phyloP scores from a whole-genome alignment of 768 basidiomycete species.

The Paxillus ammoniavirescens region DNA sequence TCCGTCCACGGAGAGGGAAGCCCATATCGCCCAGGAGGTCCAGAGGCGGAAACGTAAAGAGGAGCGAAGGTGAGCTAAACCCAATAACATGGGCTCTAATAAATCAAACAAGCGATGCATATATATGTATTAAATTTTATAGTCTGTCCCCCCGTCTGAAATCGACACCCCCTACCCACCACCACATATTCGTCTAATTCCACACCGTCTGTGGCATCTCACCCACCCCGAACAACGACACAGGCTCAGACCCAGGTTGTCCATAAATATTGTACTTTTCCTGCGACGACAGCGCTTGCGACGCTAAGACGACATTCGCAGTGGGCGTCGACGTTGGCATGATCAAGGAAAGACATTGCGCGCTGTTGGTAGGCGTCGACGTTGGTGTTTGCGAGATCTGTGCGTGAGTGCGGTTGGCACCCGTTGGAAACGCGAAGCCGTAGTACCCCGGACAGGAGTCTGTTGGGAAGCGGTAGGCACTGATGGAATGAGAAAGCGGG shows the following conservation, averaged over 20 bases:
- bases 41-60: too few species aligned
- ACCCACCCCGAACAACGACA: conserved; percentile 11
- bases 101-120: too few species aligned
- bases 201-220: conserved; percentile 18
- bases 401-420: conserved; percentile 24
- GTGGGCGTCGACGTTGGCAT: conserved; percentile 29
- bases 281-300: conserved; percentile 3
- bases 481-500: neutral
- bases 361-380: conserved; percentile 25
- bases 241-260: neutral
- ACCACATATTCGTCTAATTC: conserved; percentile 17
- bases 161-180: neutral
- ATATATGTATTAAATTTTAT: too few species aligned
- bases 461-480: conserved; percentile 33
- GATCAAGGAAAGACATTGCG: conserved; percentile 23
- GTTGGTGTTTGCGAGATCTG: conserved; percentile 29
- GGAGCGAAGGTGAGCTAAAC: too few species aligned
- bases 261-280: conserved; percentile 17
- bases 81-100: too few species aligned
- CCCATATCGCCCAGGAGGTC: too few species aligned
- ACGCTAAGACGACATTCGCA: conserved; percentile 13
- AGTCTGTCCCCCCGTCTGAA: too few species aligned
- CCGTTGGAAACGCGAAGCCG: conserved; percentile 30
- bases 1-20: too few species aligned
- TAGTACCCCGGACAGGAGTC: conserved; percentile 30